Evolutionary conservation across 306 rosid genomes (phyloP).

Genomic region (Begonia masoniana): DNA sequence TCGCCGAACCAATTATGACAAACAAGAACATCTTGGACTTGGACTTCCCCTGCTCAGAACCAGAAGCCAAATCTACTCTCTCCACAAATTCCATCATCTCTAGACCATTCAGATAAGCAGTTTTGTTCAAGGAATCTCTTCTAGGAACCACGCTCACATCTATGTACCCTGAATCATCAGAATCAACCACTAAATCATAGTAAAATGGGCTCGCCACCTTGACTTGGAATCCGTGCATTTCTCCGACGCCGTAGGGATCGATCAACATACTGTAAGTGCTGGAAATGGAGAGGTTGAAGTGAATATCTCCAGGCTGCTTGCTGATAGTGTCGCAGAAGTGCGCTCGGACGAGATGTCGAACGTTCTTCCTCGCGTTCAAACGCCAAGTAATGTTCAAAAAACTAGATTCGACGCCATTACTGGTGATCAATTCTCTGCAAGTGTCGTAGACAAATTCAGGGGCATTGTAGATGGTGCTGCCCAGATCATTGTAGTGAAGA

Average conservation of each 20-base stretch:
- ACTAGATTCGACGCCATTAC: fast-evolving
- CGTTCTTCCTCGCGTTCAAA: conserved; percentile 17
- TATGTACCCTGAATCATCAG: conserved; percentile 14
- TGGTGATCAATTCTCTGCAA: background rate
- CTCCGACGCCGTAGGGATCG: background rate
- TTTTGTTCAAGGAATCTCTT: fast-evolving
- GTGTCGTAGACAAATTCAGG: conserved; percentile 12
- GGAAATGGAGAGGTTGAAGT: conserved; percentile 3
- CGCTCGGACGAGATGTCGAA: conserved; percentile 14
- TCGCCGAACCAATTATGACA: conserved; percentile 12
- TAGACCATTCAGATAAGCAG: conserved; percentile 29
- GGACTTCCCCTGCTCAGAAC: background rate
- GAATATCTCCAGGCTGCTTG: fast-evolving
- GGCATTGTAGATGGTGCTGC: conserved; percentile 1
- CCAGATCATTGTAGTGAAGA: background rate
- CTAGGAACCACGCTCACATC: conserved; percentile 6
- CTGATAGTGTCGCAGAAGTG: conserved; percentile 23
- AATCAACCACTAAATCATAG: conserved; percentile 22
- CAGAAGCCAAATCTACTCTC: background rate
- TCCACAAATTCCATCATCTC: conserved; percentile 25
- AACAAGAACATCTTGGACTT: background rate
- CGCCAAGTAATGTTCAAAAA: conserved; percentile 17
- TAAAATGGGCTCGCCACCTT: conserved; percentile 13
- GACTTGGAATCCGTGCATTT: too few species aligned
- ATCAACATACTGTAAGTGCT: fast-evolving